Base-by-base conservation (phyloP, 768 basidiomycete genomes). In the Xanthoconium purpureum region DNA sequence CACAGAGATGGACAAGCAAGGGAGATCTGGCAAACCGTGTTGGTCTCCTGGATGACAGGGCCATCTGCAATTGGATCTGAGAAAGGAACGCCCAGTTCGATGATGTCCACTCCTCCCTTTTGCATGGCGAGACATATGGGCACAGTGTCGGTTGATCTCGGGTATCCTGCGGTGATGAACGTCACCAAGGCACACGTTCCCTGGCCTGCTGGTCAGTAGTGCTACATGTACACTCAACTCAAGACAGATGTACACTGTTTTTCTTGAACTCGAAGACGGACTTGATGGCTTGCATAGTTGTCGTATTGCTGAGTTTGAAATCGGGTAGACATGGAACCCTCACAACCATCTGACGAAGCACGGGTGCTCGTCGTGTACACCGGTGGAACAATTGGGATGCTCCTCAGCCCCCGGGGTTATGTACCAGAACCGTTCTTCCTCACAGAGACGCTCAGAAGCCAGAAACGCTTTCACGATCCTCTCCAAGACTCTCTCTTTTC, bases 11-110 rank as follows among this genome's bases (percentile, higher is more conserved):
- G 42, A 33, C 15, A 18, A 24, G n/a, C 3, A 15, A 36, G 28
- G 20, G 32, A 20, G 14, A 38, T 10, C 28, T 28, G 20, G 15
- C 63, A n/a, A 44, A 68, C 96, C n/a, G 89, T 91, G 71, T 98
- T 98, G 13, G 91, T 82, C 58, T 88, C 88, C 68, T 99, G 96
- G 58, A 99, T 97, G 4, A 84, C 86, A 28, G 91, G 91, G 0
- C 96, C 96, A 74, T 99, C 96, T 3, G 94, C 95, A 63, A 94
- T 91, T 18, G 95, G 96, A 75, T 98, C 96, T 52, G 91, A 95
- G 54, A 69, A 69, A 20, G 69, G 68, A 36, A 98, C 82, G 17
- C 96, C 96, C 17, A 99, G 81, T 71, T 99, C 96, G 58, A 98
- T 94, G 57, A 98, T 83, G 71, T 98, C 94, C 44, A 92, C 84